Evolutionary conservation across 2,329 filamentous ascomycete species (phyloP), one percentile per base, ranked within the genome.

Genomic region (Sarocladiaceae sp.): DNA sequence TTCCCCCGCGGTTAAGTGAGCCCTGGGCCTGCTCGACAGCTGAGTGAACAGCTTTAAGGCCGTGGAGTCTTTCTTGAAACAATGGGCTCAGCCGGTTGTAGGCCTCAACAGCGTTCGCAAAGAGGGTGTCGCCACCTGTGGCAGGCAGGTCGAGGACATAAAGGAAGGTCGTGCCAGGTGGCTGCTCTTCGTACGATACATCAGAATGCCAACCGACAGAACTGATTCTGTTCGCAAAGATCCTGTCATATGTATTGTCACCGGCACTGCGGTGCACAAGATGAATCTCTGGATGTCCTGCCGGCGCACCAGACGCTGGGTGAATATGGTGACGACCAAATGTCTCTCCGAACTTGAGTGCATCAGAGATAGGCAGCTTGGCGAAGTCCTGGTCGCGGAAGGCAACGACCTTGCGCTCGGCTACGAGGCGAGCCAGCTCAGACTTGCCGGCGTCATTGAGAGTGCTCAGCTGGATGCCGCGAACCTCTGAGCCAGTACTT

Each of bases 131-230:
- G 46, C 91, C 92, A 31, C 91, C 91, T 1, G 82, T 85, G 35
- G 81, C 76, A 1, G 91, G 91, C 40, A 82, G 85, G 64, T 96
- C 90, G n/a, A 97, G 79, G 48, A 91, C 77, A 64, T 95, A 96
- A 31, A 96, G 70, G 70, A 96, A 95, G 0, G 92, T 96, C 0
- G 90, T 96, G 26, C 90, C 90, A 0, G 92, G 90, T 1, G 92
- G 90, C 70, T 97, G 91, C 58, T 81, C 74, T 72, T 96, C 92
- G 64, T 95, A 96, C 0, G 87, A 88, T 1, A 96, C 86, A 59
- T 96, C 91, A 0, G 85, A 88, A 71, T 96, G 91, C 90, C 90
- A 96, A 7, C 89, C 89, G 1, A 95, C 84, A 1, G 86, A 88
- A 69, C 86, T 93, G 3, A 88, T 92, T 20, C 87, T 80, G 44